Base-by-base conservation (phyloP, 257 asterid species). In the Eucommia ulmoides region DNA sequence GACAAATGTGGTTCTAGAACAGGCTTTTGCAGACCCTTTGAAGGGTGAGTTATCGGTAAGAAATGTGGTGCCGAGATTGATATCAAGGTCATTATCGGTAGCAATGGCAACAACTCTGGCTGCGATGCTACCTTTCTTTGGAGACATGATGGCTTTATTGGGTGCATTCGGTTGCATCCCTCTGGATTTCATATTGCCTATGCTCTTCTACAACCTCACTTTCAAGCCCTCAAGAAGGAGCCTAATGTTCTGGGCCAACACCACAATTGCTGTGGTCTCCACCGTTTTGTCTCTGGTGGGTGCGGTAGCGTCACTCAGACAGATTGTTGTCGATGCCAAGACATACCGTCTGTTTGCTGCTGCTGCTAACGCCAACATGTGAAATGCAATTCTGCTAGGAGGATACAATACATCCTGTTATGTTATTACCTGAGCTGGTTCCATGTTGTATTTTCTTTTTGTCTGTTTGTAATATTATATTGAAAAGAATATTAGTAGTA, bases 91-190 rank as follows among this genome's bases (percentile, higher is more conserved):
- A 0, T 7, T 77, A 8, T 52, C 89, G 1, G 79, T 82, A 53
- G 54, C 47, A 24, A 1, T 55, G 5, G 86, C 86, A 18, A 65
- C 89, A 1, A 67, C 74, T 0, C 33, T 82, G 67, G 93, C 83
- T 0, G 89, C 93, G 2, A 82, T 82, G 93, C 59, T 82, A 3
- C 93, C 93, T 0, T 79, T 82, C 76, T 82, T 82, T 11, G 93
- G 89, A 10, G 93, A 76, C 58, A 79, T 82, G 26, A 74, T 79
- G 86, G 85, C 93, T 1, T 53, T 82, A 55, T 66, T 72, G 24
- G 89, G 93, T 24, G 85, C 93, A 12, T 68, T 79, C 19, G 93
- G 86, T 21, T 62, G 71, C 60, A 79, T 82, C 19, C 89, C 93
- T 16, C 54, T 82, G 1, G 93, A 82, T 52, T 82, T 79, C 49